Evolutionary conservation across 441 rosid species (phyloP).

Genomic region (Pelargonium australe): DNA sequence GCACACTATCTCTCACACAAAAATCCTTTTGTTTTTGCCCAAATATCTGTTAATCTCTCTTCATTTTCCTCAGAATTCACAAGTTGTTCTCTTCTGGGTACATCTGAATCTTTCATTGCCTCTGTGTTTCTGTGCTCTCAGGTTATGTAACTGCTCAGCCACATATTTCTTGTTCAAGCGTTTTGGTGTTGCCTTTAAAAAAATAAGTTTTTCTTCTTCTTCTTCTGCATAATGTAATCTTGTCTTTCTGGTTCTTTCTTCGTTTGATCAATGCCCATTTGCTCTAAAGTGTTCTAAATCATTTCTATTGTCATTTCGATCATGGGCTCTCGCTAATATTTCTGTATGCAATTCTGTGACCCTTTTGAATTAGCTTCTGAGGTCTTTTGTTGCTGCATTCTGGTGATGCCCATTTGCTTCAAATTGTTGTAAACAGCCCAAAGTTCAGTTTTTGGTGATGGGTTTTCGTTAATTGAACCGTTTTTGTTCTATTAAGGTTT

Average conservation of each 20-base stretch:
- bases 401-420: slow-evolving; percentile 35
- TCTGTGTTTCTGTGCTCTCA: slow-evolving; percentile 13
- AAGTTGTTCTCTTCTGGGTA: slow-evolving; percentile 18
- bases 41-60: slow-evolving; percentile 14
- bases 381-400: slow-evolving; percentile 12
- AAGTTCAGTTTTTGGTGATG: slow-evolving; percentile 30
- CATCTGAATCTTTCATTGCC: slow-evolving; percentile 15
- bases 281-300: slow-evolving; percentile 17
- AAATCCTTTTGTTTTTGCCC: slow-evolving; percentile 28
- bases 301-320: slow-evolving; percentile 18
- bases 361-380: slow-evolving; percentile 13
- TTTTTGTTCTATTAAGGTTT: slow-evolving; percentile 15
- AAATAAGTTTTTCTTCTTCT: neutral
- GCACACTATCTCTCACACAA: slow-evolving; percentile 43
- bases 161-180: slow-evolving; percentile 11
- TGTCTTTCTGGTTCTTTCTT: slow-evolving; percentile 14
- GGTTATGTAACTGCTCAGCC: slow-evolving; percentile 23
- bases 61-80: slow-evolving; percentile 5
- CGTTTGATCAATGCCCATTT: slow-evolving; percentile 32
- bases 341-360: slow-evolving; percentile 4
- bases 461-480: slow-evolving; percentile 40
- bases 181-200: slow-evolving; percentile 12
- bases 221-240: slow-evolving; percentile 34
- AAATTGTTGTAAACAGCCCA: slow-evolving; percentile 23
- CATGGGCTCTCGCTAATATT: slow-evolving; percentile 43